Percentiles rank a stretch among this genome's conserved stretches.
These are phyloP conservation scores for Panicum hallii DNA, from an alignment of 202 grass and related monocot species.

Conservation along the genomic window DNA sequence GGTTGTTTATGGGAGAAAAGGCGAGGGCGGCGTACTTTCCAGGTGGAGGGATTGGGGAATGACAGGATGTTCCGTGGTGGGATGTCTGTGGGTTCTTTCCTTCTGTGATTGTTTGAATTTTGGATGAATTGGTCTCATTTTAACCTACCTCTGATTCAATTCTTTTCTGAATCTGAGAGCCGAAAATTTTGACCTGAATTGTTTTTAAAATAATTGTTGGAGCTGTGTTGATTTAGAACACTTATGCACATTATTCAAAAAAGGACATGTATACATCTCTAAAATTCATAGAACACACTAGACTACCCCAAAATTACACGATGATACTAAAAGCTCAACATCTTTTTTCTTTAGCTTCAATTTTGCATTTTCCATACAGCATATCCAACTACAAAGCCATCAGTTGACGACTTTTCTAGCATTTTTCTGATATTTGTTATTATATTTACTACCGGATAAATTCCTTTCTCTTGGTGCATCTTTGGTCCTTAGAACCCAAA, in stretches of 20 bases:
- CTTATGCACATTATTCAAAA: no score
- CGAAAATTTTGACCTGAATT: background rate
- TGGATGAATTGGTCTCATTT: background rate
- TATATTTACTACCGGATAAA: no score
- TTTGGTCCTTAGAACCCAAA: no score
- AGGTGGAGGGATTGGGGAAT: conserved; percentile 43
- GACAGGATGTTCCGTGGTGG: conserved; percentile 38
- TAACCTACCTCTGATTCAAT: background rate
- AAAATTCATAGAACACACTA: background rate
- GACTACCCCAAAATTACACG: background rate
- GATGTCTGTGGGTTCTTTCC: conserved; percentile 1
- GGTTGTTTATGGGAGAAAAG: conserved; percentile 33
- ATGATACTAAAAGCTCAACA: no score
- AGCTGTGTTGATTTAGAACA: background rate
- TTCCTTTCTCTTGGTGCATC: no score
- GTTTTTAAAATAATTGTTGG: background rate
- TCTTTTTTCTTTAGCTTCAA: no score
- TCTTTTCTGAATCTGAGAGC: no score
- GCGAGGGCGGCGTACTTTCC: conserved; percentile 38
- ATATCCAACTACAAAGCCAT: no score
- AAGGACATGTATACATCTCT: background rate
- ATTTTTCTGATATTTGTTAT: no score
- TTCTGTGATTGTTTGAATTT: background rate
- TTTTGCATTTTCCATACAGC: no score
- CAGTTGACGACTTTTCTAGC: no score